Percentiles rank a stretch among this genome's conserved stretches.
Conservation (phyloP, 2,329 filamentous ascomycete genomes). For the Cytospora chrysosperma region DNA sequence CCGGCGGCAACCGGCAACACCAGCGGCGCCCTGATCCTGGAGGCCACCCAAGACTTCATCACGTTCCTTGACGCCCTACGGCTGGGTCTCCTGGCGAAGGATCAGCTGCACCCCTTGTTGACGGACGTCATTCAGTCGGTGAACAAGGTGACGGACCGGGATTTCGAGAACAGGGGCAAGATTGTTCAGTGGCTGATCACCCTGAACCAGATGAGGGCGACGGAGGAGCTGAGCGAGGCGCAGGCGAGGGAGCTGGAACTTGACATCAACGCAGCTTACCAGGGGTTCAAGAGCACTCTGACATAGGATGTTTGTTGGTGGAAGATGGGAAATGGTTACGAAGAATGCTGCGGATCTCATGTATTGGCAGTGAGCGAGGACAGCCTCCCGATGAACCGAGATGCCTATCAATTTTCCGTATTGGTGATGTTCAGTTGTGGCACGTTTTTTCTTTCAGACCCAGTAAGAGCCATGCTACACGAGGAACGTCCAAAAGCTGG, state of each 20-base stretch:
- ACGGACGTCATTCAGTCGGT: constrained; percentile 96
- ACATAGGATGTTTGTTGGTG: constrained; percentile 40
- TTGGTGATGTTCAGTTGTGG: not conserved
- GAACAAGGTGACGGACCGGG: constrained; percentile 92
- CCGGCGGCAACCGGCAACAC: constrained; percentile 45
- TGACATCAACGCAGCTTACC: constrained; percentile 92
- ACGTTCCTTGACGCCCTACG: constrained; percentile 95
- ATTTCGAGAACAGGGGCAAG: constrained; percentile 94
- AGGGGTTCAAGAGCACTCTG: constrained; percentile 84
- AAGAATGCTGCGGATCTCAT: not conserved
- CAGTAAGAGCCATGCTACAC: constrained; percentile 52
- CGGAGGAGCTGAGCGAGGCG: constrained; percentile 83
- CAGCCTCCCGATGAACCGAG: not conserved
- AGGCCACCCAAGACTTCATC: constrained; percentile 97
- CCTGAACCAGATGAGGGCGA: constrained; percentile 95
- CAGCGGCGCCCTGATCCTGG: constrained; percentile 70
- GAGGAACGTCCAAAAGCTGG: constrained; percentile 97
- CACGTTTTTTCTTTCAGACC: not conserved
- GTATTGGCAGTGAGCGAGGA: not conserved
- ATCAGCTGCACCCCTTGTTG: constrained; percentile 90
- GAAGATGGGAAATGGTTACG: too few relatives aligned
- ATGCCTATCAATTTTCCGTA: not conserved
- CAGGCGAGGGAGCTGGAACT: constrained; percentile 87
- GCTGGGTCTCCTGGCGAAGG: constrained; percentile 88
- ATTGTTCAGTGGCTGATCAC: constrained; percentile 98